Evolutionary conservation across 2,329 filamentous ascomycete species (phyloP).

Genomic region (Penicillium sp.): DNA sequence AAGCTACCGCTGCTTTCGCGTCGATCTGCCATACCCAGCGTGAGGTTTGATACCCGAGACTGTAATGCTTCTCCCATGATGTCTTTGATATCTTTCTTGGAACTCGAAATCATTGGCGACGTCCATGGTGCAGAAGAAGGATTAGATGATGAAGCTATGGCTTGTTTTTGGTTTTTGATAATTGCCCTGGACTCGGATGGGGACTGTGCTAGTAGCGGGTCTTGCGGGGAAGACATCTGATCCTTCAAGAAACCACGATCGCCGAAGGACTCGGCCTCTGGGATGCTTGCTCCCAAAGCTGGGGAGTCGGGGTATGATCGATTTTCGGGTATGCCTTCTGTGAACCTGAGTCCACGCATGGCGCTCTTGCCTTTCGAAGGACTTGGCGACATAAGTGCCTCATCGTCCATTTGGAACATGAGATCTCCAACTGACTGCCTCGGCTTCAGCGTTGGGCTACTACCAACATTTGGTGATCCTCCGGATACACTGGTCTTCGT

Average conservation of each 20-base stretch:
- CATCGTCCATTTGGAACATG: slow-evolving; percentile 94
- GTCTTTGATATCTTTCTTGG: slow-evolving; percentile 70
- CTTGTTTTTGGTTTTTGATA: slow-evolving; percentile 23
- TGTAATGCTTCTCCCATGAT: slow-evolving; percentile 67
- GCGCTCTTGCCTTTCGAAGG: slow-evolving; percentile 33
- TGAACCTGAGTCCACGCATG: slow-evolving; percentile 21
- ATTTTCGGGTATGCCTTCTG: slow-evolving; percentile 15
- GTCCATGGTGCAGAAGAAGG: slow-evolving; percentile 52
- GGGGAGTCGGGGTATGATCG: slow-evolving; percentile 27
- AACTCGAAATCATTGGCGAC: slow-evolving; percentile 52
- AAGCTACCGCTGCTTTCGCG: slow-evolving; percentile 42
- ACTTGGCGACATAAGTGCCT: slow-evolving; percentile 39
- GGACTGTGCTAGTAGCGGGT: slow-evolving; percentile 21
- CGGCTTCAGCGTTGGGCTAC: slow-evolving; percentile 65
- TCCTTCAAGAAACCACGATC: slow-evolving; percentile 29
- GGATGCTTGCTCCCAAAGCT: slow-evolving; percentile 26
- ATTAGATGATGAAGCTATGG: slow-evolving; percentile 26
- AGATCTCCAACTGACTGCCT: slow-evolving; percentile 71
- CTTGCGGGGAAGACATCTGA: slow-evolving; percentile 28
- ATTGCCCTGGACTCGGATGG: slow-evolving; percentile 24
- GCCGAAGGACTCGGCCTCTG: slow-evolving; percentile 27
- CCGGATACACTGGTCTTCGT: slow-evolving; percentile 43
- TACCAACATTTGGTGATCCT: slow-evolving; percentile 46
- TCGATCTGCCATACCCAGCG: slow-evolving; percentile 50
- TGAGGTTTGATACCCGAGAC: slow-evolving; percentile 52